Evolutionary conservation across 2,329 filamentous ascomycete genomes (phyloP), one percentile per base, ranked within the genome.

Genomic region (Paecilomyces formosus): DNA sequence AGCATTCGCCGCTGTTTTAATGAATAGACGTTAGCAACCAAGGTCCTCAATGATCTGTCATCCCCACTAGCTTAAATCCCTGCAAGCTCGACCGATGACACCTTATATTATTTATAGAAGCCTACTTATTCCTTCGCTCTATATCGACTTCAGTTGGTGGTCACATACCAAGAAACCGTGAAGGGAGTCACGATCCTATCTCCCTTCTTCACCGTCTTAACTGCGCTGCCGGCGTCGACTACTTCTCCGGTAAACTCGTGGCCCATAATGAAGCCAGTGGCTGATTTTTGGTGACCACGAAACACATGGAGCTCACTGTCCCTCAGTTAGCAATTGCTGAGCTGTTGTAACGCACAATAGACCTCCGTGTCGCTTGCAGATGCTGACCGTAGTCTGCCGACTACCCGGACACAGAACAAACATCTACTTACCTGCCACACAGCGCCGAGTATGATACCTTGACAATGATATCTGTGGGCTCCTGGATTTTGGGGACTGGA

Each of bases 221-320:
- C 89, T 2, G 77, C 81, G 15, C 81, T 76, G 0, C 92, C 92
- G 52, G 82, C 77, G 62, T 88, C 84, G 33, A 86, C 81, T 9
- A 96, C 84, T 24, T 80, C 82, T 4, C 92, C 92, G 1, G 89
- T 90, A 69, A 96, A 95, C 70, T 96, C 92, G 71, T 96, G 92
- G 59, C 91, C 78, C 78, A 84, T 86, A 59, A 87, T 83, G 67
- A 86, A 86, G 33, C 79, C 83, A 0, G 88, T 84, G 0, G 74
- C 79, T 6, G 86, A 88, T 24, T 85, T 81, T 69, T 96, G 86
- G 66, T 91, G 87, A 35, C 92, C 92, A 53, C 92, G 88, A 76
- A 87, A 96, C 57, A 90, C 86, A 74, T 96, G 92, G 39, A 96
- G 80, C 70, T 96, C 92, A 68, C 89, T 92, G 63, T 55, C 53